phyloP scores from a whole-genome alignment of 306 rosid genomes.

The Dalbergia cultrata region DNA sequence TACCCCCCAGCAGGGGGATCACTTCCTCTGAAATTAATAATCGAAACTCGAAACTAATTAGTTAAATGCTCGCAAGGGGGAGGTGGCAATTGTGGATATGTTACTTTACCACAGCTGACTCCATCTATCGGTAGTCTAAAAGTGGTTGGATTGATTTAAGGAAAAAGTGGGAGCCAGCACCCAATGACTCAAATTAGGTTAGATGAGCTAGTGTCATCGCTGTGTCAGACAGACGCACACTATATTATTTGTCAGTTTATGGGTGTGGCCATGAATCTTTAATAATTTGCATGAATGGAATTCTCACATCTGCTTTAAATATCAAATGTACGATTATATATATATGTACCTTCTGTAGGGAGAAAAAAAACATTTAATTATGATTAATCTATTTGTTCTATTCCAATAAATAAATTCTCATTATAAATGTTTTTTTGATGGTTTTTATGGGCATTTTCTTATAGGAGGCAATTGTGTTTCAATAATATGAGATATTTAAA shows the following conservation, averaged over 20 bases:
- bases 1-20: no score
- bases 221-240: not conserved
- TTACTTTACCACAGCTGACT: not conserved
- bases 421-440: no score
- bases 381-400: no score
- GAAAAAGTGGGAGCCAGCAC: constrained; percentile 25
- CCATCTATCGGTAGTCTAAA: not conserved
- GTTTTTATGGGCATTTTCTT: no score
- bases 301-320: not conserved
- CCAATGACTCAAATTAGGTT: constrained; percentile 2
- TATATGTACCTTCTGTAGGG: no score
- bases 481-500: no score
- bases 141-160: constrained; percentile 19
- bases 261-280: not conserved
- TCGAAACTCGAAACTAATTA: not conserved
- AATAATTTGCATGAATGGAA: constrained; percentile 14
- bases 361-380: no score
- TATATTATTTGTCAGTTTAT: not conserved
- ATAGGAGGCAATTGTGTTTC: no score
- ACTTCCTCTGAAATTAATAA: not conserved
- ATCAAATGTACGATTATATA: no score
- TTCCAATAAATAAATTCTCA: no score
- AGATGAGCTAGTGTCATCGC: not conserved
- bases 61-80: not conserved
- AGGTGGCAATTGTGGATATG: constrained; percentile 23